Evolutionary conservation across 108 stramenopile species (phyloP), one percentile per base, ranked within the genome.

Genomic region (Cyclotella baltica): DNA sequence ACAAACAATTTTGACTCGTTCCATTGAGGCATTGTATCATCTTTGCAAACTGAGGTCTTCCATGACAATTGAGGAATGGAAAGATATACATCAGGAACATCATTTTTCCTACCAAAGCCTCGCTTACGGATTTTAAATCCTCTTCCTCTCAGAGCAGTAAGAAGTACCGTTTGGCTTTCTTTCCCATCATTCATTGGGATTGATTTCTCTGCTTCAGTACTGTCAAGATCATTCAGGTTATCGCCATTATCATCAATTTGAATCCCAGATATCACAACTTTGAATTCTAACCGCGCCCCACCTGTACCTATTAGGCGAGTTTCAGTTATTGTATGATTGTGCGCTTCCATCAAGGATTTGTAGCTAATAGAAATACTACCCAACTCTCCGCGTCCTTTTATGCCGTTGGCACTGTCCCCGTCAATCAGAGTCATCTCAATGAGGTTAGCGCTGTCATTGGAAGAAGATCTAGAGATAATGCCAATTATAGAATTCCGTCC

Each of bases 11-110:
- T 52, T 10, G 51, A 52, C n/a, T 52, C 51, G n/a, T 88, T 78
- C 90, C 90, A 92, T 3, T 55, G 48, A 1, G 90, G 91, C 37
- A 68, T 81, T 18, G 77, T 73, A 37, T 51, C 77, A 65, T 92
- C 83, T 57, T 84, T 75, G n/a, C 63, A 70, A 0, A 80, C 79
- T 30, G 71, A 30, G 25, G 88, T 92, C 33, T 52, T 72, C 76
- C 74, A 88, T 0, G 22, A 22, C 33, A 57, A 50, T 4, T 51
- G 64, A 22, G 55, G 74, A 31, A 61, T 50, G 16, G 57, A 34
- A 52, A 78, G 86, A 62, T 88, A 92, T 25, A 75, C 71, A 68
- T 89, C 87, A 15, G 91, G 88, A 16, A 89, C 74, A 55, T 88
- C 88, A 25, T 71, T 33, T 50, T 81, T 84, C 62, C 83, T 83